A percentile compares a stretch with the other conserved stretches of the same genome.
Conservation (phyloP, 2,329 filamentous ascomycete genomes). For the Alternaria atra region DNA sequence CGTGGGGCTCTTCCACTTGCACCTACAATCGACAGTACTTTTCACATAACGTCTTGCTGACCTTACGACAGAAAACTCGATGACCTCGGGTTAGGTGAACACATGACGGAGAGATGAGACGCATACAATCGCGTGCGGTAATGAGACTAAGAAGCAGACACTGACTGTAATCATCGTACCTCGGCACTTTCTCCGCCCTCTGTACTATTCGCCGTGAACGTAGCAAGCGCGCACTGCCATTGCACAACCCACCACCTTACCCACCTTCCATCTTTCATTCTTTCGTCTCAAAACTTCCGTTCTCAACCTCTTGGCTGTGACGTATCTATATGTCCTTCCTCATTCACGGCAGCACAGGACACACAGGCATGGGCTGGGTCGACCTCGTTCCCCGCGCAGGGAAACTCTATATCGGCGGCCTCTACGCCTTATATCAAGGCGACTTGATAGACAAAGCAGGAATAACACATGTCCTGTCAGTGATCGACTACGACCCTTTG, state of each 20-base stretch:
- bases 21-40: not conserved
- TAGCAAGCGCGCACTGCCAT: not conserved
- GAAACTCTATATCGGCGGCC: constrained; percentile 53
- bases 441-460: constrained; percentile 44
- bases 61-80: not conserved
- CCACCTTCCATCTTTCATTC: not conserved
- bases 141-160: not conserved
- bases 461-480: constrained; percentile 45
- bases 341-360: constrained; percentile 40
- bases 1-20: not conserved
- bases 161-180: not conserved
- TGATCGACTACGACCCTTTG: constrained; percentile 46
- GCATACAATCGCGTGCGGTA: not conserved
- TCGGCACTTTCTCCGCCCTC: constrained; percentile 4
- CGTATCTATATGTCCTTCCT: constrained; percentile 39
- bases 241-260: not conserved
- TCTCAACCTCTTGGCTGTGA: not conserved
- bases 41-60: no score
- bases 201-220: not conserved
- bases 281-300: not conserved
- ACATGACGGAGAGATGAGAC: not conserved
- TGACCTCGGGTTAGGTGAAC: not conserved
- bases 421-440: constrained; percentile 54
- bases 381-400: constrained; percentile 48
- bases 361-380: constrained; percentile 51